phyloP scores from a whole-genome alignment of 495 filamentous ascomycete genomes.

The Arthonia radiata region DNA sequence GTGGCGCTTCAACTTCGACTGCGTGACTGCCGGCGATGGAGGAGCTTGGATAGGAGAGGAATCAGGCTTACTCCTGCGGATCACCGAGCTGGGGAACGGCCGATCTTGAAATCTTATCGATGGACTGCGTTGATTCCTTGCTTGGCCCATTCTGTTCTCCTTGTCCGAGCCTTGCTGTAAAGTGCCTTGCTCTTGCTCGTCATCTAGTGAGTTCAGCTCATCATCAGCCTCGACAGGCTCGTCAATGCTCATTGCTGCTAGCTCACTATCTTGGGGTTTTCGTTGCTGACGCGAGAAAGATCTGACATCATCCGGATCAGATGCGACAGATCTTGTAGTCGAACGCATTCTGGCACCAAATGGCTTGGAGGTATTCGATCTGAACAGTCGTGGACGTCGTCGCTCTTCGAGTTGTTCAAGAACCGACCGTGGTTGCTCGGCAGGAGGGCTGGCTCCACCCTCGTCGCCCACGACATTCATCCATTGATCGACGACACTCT shows the following conservation, averaged over 20 bases:
- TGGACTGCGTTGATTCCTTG: too few species aligned
- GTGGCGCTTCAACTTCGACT: too few species aligned
- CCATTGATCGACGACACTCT: constrained; percentile 58
- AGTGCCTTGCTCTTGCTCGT: too few species aligned
- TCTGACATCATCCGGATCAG: constrained; percentile 30
- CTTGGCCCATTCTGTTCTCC: too few species aligned
- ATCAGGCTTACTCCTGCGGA: too few species aligned
- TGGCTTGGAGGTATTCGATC: constrained; percentile 12
- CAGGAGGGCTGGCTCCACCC: constrained; percentile 34
- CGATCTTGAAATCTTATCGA: too few species aligned
- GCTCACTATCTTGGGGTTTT: constrained; percentile 13
- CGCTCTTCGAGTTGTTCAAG: constrained; percentile 31
- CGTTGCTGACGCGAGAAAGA: constrained; percentile 15
- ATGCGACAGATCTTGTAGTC: constrained; percentile 25
- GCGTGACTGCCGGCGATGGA: too few species aligned
- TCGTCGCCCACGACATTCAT: constrained; percentile 51
- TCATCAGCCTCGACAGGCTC: constrained; percentile 42
- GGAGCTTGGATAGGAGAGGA: too few species aligned
- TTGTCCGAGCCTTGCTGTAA: too few species aligned
- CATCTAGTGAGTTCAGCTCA: too few species aligned
- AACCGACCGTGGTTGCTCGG: constrained; percentile 31
- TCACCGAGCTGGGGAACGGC: too few species aligned
- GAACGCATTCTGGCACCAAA: constrained; percentile 24
- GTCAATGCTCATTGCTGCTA: constrained; percentile 10
- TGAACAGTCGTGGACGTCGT: constrained; percentile 12